phyloP scores from a whole-genome alignment of 352 stramenopile genomes.

The Globisporangium paroecandrum region DNA sequence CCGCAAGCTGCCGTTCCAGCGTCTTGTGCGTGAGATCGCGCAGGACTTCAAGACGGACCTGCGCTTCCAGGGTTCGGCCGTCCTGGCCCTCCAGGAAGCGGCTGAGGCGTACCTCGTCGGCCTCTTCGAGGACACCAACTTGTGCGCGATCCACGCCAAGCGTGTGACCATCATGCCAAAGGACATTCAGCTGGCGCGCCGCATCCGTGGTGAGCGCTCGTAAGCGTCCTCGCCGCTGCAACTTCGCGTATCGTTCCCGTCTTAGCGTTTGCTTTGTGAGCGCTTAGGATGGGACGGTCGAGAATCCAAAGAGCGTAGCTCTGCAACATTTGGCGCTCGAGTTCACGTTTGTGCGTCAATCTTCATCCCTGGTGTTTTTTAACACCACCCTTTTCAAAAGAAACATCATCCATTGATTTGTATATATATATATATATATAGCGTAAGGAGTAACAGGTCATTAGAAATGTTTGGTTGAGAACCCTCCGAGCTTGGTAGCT shows the following conservation, averaged over 20 bases:
- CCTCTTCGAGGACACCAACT: slow-evolving; percentile 95
- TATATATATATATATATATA: too few species aligned
- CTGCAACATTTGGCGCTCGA: neutral
- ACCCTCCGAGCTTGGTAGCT: too few species aligned
- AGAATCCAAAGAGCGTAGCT: neutral
- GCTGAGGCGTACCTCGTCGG: slow-evolving; percentile 92
- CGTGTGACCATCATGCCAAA: slow-evolving; percentile 96
- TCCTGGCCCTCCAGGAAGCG: slow-evolving; percentile 86
- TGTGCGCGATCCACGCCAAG: slow-evolving; percentile 95
- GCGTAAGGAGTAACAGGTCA: too few species aligned
- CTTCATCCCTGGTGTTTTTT: slow-evolving; percentile 73
- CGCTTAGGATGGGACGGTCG: neutral
- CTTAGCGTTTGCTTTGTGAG: neutral
- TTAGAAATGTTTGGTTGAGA: too few species aligned
- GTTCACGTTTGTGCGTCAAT: slow-evolving; percentile 3
- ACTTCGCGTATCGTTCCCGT: slow-evolving; percentile 25
- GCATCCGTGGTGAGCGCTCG: slow-evolving; percentile 89
- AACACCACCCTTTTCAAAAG: slow-evolving; percentile 74
- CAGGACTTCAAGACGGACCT: slow-evolving; percentile 88
- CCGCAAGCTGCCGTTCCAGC: slow-evolving; percentile 95
- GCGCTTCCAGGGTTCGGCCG: slow-evolving; percentile 84
- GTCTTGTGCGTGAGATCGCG: slow-evolving; percentile 92
- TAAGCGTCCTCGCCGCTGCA: slow-evolving; percentile 72
- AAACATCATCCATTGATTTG: slow-evolving; percentile 17
- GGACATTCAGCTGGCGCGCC: slow-evolving; percentile 93